Evolutionary conservation across 2,329 filamentous ascomycete species (phyloP), one percentile per base, ranked within the genome.

Genomic region (Claviceps maximensis): DNA sequence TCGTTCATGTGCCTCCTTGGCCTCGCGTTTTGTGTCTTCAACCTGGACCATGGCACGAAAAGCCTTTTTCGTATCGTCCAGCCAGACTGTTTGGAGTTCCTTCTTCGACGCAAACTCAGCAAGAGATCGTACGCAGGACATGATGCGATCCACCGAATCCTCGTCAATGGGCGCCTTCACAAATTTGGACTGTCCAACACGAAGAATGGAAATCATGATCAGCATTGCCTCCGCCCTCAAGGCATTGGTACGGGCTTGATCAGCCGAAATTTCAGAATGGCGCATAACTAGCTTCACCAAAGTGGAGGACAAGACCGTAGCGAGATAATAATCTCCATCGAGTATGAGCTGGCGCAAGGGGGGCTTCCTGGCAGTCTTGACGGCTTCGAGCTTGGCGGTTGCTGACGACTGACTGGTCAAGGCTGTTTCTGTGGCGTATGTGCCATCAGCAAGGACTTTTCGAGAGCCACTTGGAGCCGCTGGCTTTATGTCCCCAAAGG

Each of bases 201-300:
- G 89, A 59, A 98, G 89, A 60, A 98, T 94, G 5, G 93, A 97
- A 61, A 98, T 95, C 90, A 97, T 95, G 66, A 98, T 97, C 51
- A 98, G 79, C 93, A 98, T 98, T 46, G 93, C 93, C 70, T 98
- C 93, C 3, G 93, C 93, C 49, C 89, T 86, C 27, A 98, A 79
- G 31, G 91, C 90, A 62, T 98, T 98, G 31, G 91, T 97, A 41
- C 93, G 85, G 45, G 87, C 87, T 45, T 77, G 71, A 62, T 96
- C 91, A 25, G 85, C 75, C 1, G 91, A 96, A 55, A 97, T 90
- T 65, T 97, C 90, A 2, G 89, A 86, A 67, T 97, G 89, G 51
- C 93, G 87, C 89, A 98, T 95, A 50, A 98, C 93, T 52, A 98
- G 79, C 73, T 98, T 98, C 17, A 93, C 95, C 54, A 98, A 79